phyloP scores from a whole-genome alignment of 805 yeast species.

The Pichia thaimueangensis region DNA sequence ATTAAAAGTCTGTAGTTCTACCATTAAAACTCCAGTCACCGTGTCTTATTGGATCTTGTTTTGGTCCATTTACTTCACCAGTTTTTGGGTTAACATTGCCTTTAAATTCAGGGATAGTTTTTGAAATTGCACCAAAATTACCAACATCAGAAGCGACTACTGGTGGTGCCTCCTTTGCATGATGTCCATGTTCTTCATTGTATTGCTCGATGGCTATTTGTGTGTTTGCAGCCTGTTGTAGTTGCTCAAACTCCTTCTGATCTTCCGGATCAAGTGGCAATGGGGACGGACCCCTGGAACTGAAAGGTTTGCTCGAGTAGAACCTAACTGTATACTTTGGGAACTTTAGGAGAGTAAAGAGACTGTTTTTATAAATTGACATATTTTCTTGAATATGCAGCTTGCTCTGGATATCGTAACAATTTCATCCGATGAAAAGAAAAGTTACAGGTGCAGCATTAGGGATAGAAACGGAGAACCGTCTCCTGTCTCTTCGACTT shows the following conservation, averaged over 20 bases:
- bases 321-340: conserved; percentile 1
- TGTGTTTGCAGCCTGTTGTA: conserved; percentile 74
- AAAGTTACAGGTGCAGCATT: no score
- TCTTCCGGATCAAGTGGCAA: conserved; percentile 73
- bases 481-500: no score
- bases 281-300: conserved; percentile 40
- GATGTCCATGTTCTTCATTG: conserved; percentile 34
- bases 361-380: background rate
- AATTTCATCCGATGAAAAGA: no score
- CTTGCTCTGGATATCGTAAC: no score
- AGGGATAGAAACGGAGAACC: no score
- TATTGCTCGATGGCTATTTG: conserved; percentile 74
- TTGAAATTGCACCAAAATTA: conserved; percentile 55
- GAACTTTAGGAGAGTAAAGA: background rate
- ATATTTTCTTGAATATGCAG: no score
- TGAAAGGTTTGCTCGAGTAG: conserved; percentile 15
- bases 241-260: conserved; percentile 85
- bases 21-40: conserved; percentile 96
- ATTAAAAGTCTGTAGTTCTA: conserved; percentile 85
- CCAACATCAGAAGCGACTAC: conserved; percentile 46
- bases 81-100: conserved; percentile 91
- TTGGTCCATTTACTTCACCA: conserved; percentile 96
- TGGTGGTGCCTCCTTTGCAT: conserved; percentile 26
- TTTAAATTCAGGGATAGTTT: conserved; percentile 89
- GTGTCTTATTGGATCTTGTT: conserved; percentile 82